Evolutionary conservation across 179 eudicot genomes (phyloP).

Genomic region (Beta lomatogona): DNA sequence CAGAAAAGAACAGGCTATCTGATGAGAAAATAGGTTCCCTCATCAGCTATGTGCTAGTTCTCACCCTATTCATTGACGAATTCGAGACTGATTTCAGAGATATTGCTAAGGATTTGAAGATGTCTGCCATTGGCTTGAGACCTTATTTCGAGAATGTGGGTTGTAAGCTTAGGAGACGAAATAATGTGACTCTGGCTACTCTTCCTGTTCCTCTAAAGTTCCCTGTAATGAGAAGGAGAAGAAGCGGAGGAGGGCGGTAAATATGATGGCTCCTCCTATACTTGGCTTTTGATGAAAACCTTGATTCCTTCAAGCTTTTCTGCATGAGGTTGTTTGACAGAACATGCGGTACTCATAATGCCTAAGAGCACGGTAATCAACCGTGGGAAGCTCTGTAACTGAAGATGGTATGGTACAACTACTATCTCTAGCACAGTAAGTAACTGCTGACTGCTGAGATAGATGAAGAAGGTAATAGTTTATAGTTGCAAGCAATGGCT

Average conservation of each 20-base stretch:
- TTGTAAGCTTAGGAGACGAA: slow-evolving; percentile 56
- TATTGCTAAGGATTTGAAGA: slow-evolving; percentile 76
- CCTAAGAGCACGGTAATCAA: background rate
- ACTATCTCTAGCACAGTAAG: background rate
- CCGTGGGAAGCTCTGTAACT: background rate
- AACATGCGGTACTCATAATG: background rate
- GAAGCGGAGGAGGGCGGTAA: slow-evolving; percentile 32
- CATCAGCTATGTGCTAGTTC: slow-evolving; percentile 72
- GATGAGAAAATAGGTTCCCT: slow-evolving; percentile 65
- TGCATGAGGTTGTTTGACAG: background rate
- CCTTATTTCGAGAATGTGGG: slow-evolving; percentile 60
- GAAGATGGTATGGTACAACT: background rate
- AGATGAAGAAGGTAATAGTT: background rate
- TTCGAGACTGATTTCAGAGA: slow-evolving; percentile 61
- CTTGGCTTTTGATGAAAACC: background rate
- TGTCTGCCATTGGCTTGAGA: slow-evolving; percentile 42
- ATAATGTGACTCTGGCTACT: slow-evolving; percentile 36
- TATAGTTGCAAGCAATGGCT: background rate
- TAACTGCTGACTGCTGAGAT: background rate
- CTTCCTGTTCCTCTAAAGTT: slow-evolving; percentile 77
- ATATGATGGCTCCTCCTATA: background rate
- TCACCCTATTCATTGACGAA: slow-evolving; percentile 65
- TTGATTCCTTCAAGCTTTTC: background rate
- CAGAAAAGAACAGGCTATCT: slow-evolving; percentile 46
- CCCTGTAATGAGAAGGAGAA: slow-evolving; percentile 38